Evolutionary conservation across 2,329 filamentous ascomycete genomes (phyloP).

Genomic region (Colletotrichum shisoi): DNA sequence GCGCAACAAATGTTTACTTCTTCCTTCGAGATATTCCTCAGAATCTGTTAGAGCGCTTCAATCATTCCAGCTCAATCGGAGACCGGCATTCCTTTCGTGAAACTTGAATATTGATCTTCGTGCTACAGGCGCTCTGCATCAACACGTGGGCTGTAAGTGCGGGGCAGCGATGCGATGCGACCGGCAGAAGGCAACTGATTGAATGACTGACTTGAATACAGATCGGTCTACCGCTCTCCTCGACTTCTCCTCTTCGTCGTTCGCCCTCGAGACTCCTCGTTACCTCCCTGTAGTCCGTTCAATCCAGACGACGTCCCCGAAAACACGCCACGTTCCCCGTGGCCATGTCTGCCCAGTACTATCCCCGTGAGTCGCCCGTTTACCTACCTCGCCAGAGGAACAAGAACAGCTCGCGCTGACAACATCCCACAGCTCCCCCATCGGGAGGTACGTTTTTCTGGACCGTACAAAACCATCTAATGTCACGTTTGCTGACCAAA

Average conservation of each 20-base stretch:
- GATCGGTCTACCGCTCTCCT: slow-evolving; percentile 2
- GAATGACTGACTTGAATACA: slow-evolving; percentile 24
- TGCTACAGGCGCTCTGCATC: slow-evolving; percentile 9
- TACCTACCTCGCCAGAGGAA: slow-evolving; percentile 19
- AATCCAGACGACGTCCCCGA: not conserved
- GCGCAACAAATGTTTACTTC: slow-evolving; percentile 9
- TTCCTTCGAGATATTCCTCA: not conserved
- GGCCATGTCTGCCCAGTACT: slow-evolving; percentile 37
- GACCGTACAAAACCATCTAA: not conserved
- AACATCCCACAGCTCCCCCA: slow-evolving; percentile 28
- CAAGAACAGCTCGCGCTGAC: slow-evolving; percentile 26
- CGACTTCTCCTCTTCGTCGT: slow-evolving; percentile 3
- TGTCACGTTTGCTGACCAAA: slow-evolving; percentile 24
- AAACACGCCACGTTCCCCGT: not conserved
- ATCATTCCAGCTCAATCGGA: not conserved
- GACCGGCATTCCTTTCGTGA: slow-evolving; percentile 1
- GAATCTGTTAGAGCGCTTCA: not conserved
- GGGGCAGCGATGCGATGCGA: slow-evolving; percentile 28
- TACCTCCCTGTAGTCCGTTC: not conserved
- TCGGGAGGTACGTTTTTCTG: slow-evolving; percentile 29
- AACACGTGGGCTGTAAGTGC: slow-evolving; percentile 28
- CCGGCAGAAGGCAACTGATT: not conserved
- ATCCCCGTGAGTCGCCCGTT: slow-evolving; percentile 33
- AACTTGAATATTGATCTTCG: not conserved
- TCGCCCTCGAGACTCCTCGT: not conserved